Evolutionary conservation across 306 rosid genomes (phyloP).

Genomic region (Cicer cuneatum): DNA sequence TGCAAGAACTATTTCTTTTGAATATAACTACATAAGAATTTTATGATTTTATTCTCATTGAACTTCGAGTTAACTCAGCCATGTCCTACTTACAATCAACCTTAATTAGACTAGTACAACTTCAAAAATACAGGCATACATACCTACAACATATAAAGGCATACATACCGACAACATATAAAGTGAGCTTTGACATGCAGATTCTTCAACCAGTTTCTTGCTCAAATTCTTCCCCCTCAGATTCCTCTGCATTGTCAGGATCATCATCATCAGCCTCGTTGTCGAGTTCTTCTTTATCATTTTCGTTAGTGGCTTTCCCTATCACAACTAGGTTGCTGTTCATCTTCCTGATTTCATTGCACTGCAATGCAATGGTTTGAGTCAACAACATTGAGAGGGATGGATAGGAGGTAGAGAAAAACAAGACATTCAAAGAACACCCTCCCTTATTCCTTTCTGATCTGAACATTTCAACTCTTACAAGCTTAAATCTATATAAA

Average conservation of each 20-base stretch:
- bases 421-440: conserved; percentile 24
- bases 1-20: background rate
- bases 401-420: background rate
- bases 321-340: conserved; percentile 71
- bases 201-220: conserved; percentile 82
- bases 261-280: conserved; percentile 70
- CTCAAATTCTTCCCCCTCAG: conserved; percentile 94
- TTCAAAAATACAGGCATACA: background rate
- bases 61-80: background rate
- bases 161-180: conserved; percentile 13
- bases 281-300: conserved; percentile 78
- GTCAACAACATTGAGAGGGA: conserved; percentile 20
- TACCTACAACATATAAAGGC: no score
- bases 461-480: background rate
- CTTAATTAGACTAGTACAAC: background rate
- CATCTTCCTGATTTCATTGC: conserved; percentile 79
- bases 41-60: background rate
- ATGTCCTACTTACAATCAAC: background rate
- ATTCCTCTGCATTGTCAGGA: conserved; percentile 82
- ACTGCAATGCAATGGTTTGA: conserved; percentile 63
- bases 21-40: background rate
- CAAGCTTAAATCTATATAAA: background rate
- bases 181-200: conserved; percentile 8
- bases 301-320: conserved; percentile 71
- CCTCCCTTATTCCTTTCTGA: background rate